phyloP scores from a whole-genome alignment of 1,139 yeast genomes.

The Torulaspora globosa region DNA sequence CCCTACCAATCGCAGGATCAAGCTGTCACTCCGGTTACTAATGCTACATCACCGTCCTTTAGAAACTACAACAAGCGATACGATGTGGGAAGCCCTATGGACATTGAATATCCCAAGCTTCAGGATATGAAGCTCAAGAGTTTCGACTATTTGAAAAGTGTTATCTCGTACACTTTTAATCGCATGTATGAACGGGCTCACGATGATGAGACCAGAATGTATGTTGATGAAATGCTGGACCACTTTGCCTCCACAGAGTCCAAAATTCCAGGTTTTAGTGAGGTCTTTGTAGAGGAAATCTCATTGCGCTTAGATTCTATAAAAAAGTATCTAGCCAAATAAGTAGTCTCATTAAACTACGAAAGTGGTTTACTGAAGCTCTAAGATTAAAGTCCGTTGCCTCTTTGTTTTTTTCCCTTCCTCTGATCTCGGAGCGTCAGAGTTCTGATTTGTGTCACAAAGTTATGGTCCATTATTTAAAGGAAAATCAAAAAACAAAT shows the following conservation, averaged over 20 bases:
- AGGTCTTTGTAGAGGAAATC: slow-evolving; percentile 61
- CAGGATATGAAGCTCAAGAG: slow-evolving; percentile 20
- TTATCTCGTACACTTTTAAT: slow-evolving; percentile 41
- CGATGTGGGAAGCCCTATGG: slow-evolving; percentile 27
- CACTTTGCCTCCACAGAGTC: slow-evolving; percentile 45
- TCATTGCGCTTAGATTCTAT: slow-evolving; percentile 38
- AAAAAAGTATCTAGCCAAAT: slow-evolving; percentile 20
- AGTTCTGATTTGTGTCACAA: not conserved
- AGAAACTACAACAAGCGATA: slow-evolving; percentile 19
- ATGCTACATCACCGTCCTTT: slow-evolving; percentile 22
- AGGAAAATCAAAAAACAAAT: not conserved
- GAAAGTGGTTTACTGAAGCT: not conserved
- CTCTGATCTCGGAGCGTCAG: slow-evolving; percentile 1
- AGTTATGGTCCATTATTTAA: not conserved
- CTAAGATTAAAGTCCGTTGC: too few relatives aligned
- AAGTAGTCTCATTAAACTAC: slow-evolving; percentile 1
- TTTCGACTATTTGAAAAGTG: slow-evolving; percentile 39
- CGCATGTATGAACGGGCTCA: slow-evolving; percentile 50
- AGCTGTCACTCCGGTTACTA: slow-evolving; percentile 28
- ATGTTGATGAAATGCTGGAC: slow-evolving; percentile 43
- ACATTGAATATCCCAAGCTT: slow-evolving; percentile 16
- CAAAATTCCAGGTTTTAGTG: slow-evolving; percentile 58
- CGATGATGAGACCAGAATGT: slow-evolving; percentile 43
- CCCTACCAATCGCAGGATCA: slow-evolving; percentile 15
- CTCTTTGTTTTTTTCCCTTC: not conserved